Percentiles rank a stretch among this genome's conserved stretches.
phyloP scores from a whole-genome alignment of 345 rosid genomes.

The Gossypioides kirkii region DNA sequence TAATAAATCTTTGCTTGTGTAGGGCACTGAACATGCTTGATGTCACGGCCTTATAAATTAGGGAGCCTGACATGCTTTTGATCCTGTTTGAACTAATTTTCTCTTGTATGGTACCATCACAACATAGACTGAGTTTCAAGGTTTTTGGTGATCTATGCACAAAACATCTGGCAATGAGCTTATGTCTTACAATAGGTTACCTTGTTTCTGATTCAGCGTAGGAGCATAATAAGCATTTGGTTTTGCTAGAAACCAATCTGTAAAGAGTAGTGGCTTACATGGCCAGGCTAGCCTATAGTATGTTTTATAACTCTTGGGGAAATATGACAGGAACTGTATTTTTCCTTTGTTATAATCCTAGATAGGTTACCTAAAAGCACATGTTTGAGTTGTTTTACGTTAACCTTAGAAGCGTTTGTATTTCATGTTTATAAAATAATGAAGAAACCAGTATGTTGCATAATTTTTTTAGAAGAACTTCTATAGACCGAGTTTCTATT shows the following conservation, averaged over 20 bases:
- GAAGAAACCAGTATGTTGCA: neutral
- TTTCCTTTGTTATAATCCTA: neutral
- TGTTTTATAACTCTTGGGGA: neutral
- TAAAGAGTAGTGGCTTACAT: neutral
- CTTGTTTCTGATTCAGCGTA: neutral
- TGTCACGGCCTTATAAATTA: neutral
- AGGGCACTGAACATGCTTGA: neutral
- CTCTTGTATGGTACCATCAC: neutral
- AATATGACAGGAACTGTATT: neutral
- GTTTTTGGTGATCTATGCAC: neutral
- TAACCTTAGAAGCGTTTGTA: neutral
- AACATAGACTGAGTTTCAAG: neutral
- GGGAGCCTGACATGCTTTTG: neutral
- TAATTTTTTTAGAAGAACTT: neutral
- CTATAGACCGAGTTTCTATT: neutral
- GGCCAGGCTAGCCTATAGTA: neutral
- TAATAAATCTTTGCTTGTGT: neutral
- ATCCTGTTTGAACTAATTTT: neutral
- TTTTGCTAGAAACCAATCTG: constrained; percentile 1
- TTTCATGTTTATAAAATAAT: neutral
- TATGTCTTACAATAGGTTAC: neutral
- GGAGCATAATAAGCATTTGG: neutral
- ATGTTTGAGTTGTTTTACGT: neutral
- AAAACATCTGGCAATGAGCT: neutral
- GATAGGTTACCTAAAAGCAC: neutral